Percentiles rank a stretch among this genome's conserved stretches.
Conservation (phyloP, 345 rosid species). For the Gossypium turneri region DNA sequence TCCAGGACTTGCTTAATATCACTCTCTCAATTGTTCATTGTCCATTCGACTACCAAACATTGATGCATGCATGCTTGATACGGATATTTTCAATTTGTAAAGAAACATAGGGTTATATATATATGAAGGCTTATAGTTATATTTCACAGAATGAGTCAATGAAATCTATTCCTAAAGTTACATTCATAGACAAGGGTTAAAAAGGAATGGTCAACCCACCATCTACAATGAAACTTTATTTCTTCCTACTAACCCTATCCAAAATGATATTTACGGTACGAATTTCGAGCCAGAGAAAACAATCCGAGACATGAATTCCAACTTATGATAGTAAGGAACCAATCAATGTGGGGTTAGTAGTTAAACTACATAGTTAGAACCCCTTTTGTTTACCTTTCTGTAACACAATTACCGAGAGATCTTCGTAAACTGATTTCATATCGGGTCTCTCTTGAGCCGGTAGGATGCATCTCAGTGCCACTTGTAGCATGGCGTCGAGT, state of each 20-base stretch:
- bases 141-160: background rate
- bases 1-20: background rate
- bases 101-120: background rate
- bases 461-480: slow-evolving; percentile 65
- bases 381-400: slow-evolving; percentile 20
- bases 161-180: background rate
- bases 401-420: slow-evolving; percentile 33
- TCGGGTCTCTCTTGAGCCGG: slow-evolving; percentile 86
- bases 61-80: background rate
- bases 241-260: background rate
- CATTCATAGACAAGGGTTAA: slow-evolving; percentile 3
- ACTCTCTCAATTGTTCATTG: background rate
- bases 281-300: background rate
- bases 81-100: background rate
- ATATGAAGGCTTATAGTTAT: background rate
- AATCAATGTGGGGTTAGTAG: slow-evolving; percentile 23
- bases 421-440: slow-evolving; percentile 60
- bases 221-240: slow-evolving; percentile 8
- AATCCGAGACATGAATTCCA: background rate
- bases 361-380: slow-evolving; percentile 6
- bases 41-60: background rate
- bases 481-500: slow-evolving; percentile 48
- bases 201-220: slow-evolving; percentile 16
- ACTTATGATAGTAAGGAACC: background rate
- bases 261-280: background rate